Conservation (phyloP, 768 basidiomycete species). For the Boletus rubroflammeus region DNA sequence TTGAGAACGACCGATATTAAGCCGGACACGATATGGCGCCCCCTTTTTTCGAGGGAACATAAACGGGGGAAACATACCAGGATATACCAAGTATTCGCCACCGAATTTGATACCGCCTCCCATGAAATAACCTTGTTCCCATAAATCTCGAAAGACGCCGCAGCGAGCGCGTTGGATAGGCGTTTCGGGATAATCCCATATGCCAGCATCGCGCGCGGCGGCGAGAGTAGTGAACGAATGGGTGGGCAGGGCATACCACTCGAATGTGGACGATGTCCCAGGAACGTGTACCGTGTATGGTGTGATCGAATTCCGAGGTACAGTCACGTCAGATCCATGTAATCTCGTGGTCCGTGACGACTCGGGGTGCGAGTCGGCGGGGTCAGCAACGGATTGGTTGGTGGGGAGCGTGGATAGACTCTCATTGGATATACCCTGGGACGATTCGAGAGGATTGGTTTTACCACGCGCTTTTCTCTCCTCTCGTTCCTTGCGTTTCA, state of each 20-base stretch:
- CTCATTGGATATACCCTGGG: constrained; percentile 2
- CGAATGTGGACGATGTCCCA: constrained; percentile 53
- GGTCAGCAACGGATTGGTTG: background rate
- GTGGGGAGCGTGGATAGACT: background rate
- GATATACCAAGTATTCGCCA: constrained; percentile 94
- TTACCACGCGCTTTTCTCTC: constrained; percentile 33
- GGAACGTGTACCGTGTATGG: constrained; percentile 63
- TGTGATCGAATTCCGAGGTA: constrained; percentile 10
- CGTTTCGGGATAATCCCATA: constrained; percentile 75
- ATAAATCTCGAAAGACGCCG: constrained; percentile 73
- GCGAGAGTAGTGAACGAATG: constrained; percentile 52
- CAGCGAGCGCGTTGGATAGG: constrained; percentile 70
- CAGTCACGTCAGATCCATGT: constrained; percentile 1
- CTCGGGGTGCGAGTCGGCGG: background rate
- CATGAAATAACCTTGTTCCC: constrained; percentile 83
- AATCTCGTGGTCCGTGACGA: background rate
- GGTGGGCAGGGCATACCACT: constrained; percentile 60
- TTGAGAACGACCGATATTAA: background rate
- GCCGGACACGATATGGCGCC: too few relatives aligned
- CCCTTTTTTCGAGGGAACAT: background rate
- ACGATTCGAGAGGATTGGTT: constrained; percentile 4
- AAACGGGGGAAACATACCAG: constrained; percentile 51
- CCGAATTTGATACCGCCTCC: constrained; percentile 93
- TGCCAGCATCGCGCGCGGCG: constrained; percentile 58
- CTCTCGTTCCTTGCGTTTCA: constrained; percentile 72